Evolutionary conservation across 83 land plant species (phyloP).

Genomic region (Picea engelmannii): DNA sequence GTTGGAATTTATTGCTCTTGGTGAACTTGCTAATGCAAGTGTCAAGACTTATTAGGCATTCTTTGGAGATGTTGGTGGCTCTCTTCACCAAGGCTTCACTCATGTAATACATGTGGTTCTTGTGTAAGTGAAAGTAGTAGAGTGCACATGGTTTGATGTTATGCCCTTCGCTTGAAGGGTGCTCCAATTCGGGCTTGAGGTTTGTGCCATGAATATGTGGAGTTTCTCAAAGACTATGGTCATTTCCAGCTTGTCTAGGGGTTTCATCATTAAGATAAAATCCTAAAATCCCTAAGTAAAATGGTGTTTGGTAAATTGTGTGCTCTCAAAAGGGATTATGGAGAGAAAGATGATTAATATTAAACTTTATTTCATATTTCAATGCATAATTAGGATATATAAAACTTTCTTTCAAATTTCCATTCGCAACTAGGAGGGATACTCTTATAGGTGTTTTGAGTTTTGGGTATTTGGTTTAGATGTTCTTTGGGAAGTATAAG

Average conservation of each 20-base stretch:
- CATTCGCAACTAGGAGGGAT: too few relatives aligned
- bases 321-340: too few relatives aligned
- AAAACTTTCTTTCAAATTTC: too few relatives aligned
- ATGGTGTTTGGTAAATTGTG: too few relatives aligned
- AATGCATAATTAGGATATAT: too few relatives aligned
- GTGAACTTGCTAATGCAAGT: slow-evolving; percentile 81
- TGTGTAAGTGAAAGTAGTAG: slow-evolving; percentile 78
- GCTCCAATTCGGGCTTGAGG: slow-evolving; percentile 74
- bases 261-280: slow-evolving; percentile 49
- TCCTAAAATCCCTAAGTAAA: too few relatives aligned
- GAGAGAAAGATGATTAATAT: too few relatives aligned
- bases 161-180: slow-evolving; percentile 25
- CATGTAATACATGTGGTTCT: slow-evolving; percentile 79
- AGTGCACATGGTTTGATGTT: too few relatives aligned
- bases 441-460: too few relatives aligned
- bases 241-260: slow-evolving; percentile 87
- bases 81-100: slow-evolving; percentile 67
- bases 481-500: too few relatives aligned
- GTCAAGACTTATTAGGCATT: slow-evolving; percentile 58
- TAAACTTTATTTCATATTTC: too few relatives aligned
- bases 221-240: slow-evolving; percentile 85
- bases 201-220: slow-evolving; percentile 72
- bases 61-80: slow-evolving; percentile 71
- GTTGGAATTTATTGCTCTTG: slow-evolving; percentile 67
- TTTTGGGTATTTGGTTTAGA: too few relatives aligned